Base-by-base conservation (phyloP, 2,329 filamentous ascomycete species). In the Arthrinium phaeospermum region DNA sequence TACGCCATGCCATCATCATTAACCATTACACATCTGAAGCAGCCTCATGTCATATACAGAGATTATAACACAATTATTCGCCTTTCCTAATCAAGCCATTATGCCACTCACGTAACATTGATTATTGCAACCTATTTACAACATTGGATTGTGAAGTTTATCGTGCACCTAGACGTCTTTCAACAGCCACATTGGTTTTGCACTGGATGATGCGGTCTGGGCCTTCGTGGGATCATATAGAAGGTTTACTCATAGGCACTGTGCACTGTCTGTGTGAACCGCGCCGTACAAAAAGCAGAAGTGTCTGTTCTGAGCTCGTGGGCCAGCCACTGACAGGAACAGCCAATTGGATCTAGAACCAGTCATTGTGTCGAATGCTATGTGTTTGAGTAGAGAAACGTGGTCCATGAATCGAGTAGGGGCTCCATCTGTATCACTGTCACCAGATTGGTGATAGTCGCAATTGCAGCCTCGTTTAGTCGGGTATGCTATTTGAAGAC, bases 341-440 rank as follows among this genome's bases (percentile, higher is more conserved):
- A 30, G 53, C 13, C 53, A 12, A 12, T 7, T n/a, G 30, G 4
- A 61, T 61, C 53, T 61, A 61, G 27, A 61, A n/a, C 30, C 30
- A 41, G 30, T 19, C 30, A 61, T 61, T 14, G 30, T 22, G 2
- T 37, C 19, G 53, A 27, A 16, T 7, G 27, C 10, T 7, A 22
- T 19, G 53, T 7, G 30, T 41, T 13, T 41, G 57, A 64, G 34
- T 41, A 64, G 53, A 41, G 22, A 41, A 41, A 41, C 57, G 30
- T 64, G 57, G 30, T 14, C 22, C 57, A 64, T 64, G 57, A 64
- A 64, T 64, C 57, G n/a, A 41, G 57, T 41, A 64, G 57, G 57
- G 57, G 57, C 57, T 64, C 57, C 57, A 64, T 64, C 30, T 64
- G 57, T 24, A 19, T 64, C 34, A 24, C 30, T 41, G 30, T 41